phyloP scores from a whole-genome alignment of 441 rosid species.

The Mallotus repandus region DNA sequence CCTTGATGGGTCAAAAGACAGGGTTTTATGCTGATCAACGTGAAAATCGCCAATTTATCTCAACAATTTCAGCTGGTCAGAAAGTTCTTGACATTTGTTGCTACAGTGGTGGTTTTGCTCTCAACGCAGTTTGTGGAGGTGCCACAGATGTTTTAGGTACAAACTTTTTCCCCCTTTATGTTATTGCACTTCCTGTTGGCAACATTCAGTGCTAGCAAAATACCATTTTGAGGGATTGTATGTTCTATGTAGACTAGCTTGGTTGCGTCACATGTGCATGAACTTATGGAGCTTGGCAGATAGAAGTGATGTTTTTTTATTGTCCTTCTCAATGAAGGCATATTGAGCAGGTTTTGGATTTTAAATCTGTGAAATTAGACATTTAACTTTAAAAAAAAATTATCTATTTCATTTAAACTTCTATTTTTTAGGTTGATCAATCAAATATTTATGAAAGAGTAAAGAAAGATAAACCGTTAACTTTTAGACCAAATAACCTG shows the following conservation, averaged over 20 bases:
- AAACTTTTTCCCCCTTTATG: background rate
- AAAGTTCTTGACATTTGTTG: constrained; percentile 86
- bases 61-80: constrained; percentile 61
- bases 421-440: background rate
- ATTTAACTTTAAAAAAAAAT: background rate
- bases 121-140: constrained; percentile 72
- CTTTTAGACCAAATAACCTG: background rate
- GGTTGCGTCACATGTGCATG: background rate
- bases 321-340: background rate
- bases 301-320: background rate
- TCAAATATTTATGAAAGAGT: background rate
- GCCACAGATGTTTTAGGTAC: constrained; percentile 61
- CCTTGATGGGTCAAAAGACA: constrained; percentile 79
- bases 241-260: too few relatives aligned
- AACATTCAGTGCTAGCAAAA: background rate
- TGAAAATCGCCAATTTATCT: constrained; percentile 64
- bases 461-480: background rate
- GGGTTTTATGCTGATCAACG: constrained; percentile 93
- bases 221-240: background rate
- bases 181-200: background rate
- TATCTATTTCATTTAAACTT: too few relatives aligned
- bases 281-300: too few relatives aligned
- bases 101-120: constrained; percentile 87
- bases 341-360: background rate
- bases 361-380: background rate